Base-by-base conservation (phyloP, 2,329 filamentous ascomycete genomes). In the Fulvia fulva region DNA sequence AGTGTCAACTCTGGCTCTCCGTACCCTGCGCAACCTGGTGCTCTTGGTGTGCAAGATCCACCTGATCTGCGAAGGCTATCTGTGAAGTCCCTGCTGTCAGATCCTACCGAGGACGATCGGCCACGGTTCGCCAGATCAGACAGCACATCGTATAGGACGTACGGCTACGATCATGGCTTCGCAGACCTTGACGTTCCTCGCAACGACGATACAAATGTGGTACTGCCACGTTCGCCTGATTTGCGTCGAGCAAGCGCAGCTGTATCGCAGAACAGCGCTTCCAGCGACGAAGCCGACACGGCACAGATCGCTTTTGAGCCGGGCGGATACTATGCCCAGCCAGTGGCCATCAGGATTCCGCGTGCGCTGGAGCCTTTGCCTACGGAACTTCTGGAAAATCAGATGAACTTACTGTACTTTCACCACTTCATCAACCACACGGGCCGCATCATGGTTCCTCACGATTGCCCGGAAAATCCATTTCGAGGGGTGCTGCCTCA, bases 341-440 rank as follows among this genome's bases (percentile, higher is more conserved):
- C 87, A 0, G 86, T 91, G 0, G 76, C 82, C 0, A 86, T 92
- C 62, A 81, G 80, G 58, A 84, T 86, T 23, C 79, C 83, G 2
- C 81, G 81, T 60, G 78, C 78, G 53, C 71, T 87, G 30, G 83
- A 80, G 57, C 80, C 80, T 2, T 70, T 87, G 22, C 85, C 85
- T 4, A 67, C 75, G 3, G 75, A 82, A 9, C 76, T 91, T 28
- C 74, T 82, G 45, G 83, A 87, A 37, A 92, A 90, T 65, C 87
- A 85, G 1, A 93, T 93, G 83, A 93, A 94, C 67, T 73, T 94
- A 61, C 80, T 94, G 64, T 87, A 87, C 67, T 87, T 87, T 63
- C 84, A 88, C 69, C 84, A 87, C 66, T 87, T 94, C 68, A 78
- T 94, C 59, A 90, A 92, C 66, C 88, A 94, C 71, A 94, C 90